phyloP scores from a whole-genome alignment of 768 basidiomycete species.

The Tremella fuciformis region DNA sequence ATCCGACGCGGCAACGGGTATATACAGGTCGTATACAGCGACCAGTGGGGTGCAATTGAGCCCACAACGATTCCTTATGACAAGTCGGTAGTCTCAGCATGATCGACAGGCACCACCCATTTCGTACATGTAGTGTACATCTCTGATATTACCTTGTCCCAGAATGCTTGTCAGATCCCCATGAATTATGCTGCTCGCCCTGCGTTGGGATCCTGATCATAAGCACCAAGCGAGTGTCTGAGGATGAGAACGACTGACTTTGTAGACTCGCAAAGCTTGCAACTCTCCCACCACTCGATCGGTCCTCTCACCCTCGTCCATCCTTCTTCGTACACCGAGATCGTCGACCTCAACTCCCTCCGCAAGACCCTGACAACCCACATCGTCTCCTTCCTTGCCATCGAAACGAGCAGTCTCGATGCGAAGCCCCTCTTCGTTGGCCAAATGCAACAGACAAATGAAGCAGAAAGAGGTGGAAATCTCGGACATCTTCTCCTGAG shows the following conservation, averaged over 20 bases:
- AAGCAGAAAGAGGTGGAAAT: slow-evolving; percentile 99
- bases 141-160: too few species aligned
- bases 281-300: slow-evolving; percentile 48
- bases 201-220: slow-evolving; percentile 33
- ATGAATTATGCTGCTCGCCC: slow-evolving; percentile 28
- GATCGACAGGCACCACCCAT: too few species aligned
- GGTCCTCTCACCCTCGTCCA: slow-evolving; percentile 35
- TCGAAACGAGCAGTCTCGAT: slow-evolving; percentile 57
- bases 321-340: slow-evolving; percentile 9
- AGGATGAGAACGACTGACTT: slow-evolving; percentile 28
- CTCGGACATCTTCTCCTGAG: slow-evolving; percentile 90
- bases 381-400: slow-evolving; percentile 41
- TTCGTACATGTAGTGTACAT: too few species aligned
- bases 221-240: background rate
- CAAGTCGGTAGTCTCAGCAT: too few species aligned
- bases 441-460: slow-evolving; percentile 92
- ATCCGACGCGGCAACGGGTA: too few species aligned
- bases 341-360: slow-evolving; percentile 9
- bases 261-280: slow-evolving; percentile 48
- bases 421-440: slow-evolving; percentile 92
- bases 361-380: slow-evolving; percentile 38
- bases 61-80: too few species aligned
- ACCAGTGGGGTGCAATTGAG: too few species aligned
- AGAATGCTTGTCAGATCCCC: too few species aligned
- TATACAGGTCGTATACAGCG: too few species aligned